Percentiles rank a stretch among this genome's conserved stretches.
Conservation (phyloP, 768 basidiomycete species). For the Cytidiella melzeri region DNA sequence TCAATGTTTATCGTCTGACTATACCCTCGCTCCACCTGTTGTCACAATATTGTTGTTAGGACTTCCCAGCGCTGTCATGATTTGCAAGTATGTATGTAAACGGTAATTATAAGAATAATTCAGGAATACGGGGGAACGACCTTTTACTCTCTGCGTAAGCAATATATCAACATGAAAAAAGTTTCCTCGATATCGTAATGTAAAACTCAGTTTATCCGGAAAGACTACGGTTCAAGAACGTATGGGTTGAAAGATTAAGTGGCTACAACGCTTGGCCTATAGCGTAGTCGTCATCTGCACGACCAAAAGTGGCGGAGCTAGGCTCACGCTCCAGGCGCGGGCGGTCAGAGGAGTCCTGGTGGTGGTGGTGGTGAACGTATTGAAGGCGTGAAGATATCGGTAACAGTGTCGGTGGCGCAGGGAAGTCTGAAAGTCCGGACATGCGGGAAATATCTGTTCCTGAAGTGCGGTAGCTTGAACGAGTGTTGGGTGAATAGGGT, state of each 20-base stretch:
- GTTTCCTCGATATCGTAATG: too few species aligned
- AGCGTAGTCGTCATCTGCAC: conserved; percentile 13
- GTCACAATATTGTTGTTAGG: background rate
- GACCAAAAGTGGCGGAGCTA: conserved; percentile 22
- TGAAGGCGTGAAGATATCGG: conserved; percentile 32
- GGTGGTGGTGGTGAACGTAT: conserved; percentile 18
- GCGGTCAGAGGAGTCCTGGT: conserved; percentile 8
- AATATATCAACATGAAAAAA: too few species aligned
- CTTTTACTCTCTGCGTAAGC: too few species aligned
- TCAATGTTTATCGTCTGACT: too few species aligned
- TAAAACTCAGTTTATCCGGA: too few species aligned
- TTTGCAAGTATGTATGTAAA: background rate
- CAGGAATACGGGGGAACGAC: background rate
- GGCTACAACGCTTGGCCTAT: conserved; percentile 22
- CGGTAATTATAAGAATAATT: background rate
- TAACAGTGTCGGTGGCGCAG: conserved; percentile 44
- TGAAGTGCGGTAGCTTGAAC: conserved; percentile 56
- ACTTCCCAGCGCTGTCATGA: background rate
- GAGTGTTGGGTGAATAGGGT: conserved; percentile 28
- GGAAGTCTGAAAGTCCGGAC: conserved; percentile 70
- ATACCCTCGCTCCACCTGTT: background rate
- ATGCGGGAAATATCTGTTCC: conserved; percentile 54
- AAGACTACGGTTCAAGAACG: too few species aligned
- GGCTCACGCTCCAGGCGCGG: conserved; percentile 17
- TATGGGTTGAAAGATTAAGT: too few species aligned